Evolutionary conservation across 169 alveolate genomes (phyloP).

Genomic region (Neospora caninum): DNA sequence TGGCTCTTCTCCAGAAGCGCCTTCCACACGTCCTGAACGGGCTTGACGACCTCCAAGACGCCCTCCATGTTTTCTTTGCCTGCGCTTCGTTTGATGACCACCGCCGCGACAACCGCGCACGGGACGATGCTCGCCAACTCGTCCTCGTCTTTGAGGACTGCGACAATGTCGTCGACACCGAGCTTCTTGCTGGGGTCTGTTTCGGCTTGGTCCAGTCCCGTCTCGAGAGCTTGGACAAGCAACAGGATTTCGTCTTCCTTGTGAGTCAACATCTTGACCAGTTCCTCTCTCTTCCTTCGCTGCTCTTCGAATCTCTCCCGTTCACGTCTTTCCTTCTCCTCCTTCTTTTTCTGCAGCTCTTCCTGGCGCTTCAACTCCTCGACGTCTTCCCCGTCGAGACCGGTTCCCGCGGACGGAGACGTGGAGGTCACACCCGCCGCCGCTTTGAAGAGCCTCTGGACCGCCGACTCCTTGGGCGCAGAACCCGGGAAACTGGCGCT

Average conservation of each 20-base stretch:
- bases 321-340: neutral
- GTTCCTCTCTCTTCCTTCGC: neutral
- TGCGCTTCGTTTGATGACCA: neutral
- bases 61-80: slow-evolving; percentile 8
- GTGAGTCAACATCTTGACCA: neutral
- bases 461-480: neutral
- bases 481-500: neutral
- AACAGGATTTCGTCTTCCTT: neutral
- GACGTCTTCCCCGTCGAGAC: neutral
- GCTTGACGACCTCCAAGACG: neutral
- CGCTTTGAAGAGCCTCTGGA: slow-evolving; percentile 8
- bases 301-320: neutral
- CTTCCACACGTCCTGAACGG: slow-evolving; percentile 9
- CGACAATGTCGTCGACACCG: neutral
- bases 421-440: slow-evolving; percentile 5
- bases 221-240: neutral
- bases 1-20: slow-evolving; percentile 13
- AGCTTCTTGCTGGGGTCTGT: neutral
- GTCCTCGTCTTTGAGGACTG: neutral
- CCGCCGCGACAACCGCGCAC: slow-evolving; percentile 7
- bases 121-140: slow-evolving; percentile 20
- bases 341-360: slow-evolving; percentile 21
- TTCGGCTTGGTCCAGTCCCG: neutral
- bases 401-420: neutral
- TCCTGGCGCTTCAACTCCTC: neutral